Conservation (phyloP, 192 early-diverging fungal species). For the Entomortierella lignicola region DNA sequence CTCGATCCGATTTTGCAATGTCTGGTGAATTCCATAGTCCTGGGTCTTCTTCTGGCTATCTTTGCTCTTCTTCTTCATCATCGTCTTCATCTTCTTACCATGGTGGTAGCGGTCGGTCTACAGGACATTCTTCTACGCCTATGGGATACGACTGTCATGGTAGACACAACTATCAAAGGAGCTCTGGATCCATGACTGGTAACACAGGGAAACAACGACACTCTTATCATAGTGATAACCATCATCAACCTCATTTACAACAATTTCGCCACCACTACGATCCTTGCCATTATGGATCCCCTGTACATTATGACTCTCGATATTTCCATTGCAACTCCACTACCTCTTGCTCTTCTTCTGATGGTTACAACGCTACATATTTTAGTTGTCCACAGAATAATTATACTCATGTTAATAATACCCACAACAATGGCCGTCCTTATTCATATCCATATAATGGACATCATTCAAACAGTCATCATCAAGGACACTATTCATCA, state of each 20-base stretch:
- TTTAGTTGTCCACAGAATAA: not conserved
- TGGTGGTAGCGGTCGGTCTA: not conserved
- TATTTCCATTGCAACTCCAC: not conserved
- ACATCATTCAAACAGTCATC: not conserved
- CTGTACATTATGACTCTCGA: not conserved
- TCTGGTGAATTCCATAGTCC: not conserved
- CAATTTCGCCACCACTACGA: not conserved
- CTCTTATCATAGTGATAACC: not conserved
- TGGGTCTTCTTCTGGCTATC: not conserved
- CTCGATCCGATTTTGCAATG: not conserved
- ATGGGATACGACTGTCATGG: slow-evolving; percentile 5
- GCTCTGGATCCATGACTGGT: not conserved
- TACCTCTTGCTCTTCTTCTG: not conserved
- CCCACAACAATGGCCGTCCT: not conserved
- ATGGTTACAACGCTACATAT: not conserved
- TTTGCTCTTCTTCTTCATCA: not conserved
- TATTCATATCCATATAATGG: not conserved
- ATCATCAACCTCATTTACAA: not conserved
- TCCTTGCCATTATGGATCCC: not conserved
- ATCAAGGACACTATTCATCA: not conserved
- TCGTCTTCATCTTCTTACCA: no score
- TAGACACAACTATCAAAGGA: not conserved
- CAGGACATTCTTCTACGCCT: not conserved
- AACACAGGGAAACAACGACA: not conserved
- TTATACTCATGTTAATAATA: not conserved